Evolutionary conservation across 345 rosid species (phyloP).

Genomic region (Excoecaria cochinchinensis): DNA sequence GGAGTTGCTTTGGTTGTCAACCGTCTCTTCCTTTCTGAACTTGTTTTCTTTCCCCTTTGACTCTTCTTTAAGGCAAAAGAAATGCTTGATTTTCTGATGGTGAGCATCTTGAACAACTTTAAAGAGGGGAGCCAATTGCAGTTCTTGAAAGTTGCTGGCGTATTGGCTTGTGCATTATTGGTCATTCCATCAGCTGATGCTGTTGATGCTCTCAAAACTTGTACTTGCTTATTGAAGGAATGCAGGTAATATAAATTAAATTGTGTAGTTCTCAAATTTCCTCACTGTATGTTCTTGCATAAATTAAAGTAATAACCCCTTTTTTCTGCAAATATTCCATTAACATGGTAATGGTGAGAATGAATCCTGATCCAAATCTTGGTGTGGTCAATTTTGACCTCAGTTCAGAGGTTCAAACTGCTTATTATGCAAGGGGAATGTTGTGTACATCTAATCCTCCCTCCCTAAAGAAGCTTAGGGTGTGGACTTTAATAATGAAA

Average conservation of each 20-base stretch:
- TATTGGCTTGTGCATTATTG: constrained; percentile 60
- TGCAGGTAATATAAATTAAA: constrained; percentile 62
- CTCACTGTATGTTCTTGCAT: neutral
- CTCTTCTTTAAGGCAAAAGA: constrained; percentile 32
- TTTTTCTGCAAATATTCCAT: neutral
- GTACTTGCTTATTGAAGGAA: constrained; percentile 78
- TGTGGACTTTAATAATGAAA: neutral
- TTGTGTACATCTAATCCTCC: neutral
- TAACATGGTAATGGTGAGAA: neutral
- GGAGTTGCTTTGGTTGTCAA: neutral
- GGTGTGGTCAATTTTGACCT: no score
- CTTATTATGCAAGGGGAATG: neutral
- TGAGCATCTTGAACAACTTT: constrained; percentile 28
- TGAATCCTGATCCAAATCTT: no score
- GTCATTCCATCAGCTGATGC: constrained; percentile 85
- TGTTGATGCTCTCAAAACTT: constrained; percentile 90
- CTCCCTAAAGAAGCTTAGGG: neutral
- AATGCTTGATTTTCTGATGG: constrained; percentile 35
- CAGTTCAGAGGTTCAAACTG: neutral
- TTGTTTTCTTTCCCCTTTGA: neutral
- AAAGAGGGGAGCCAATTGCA: constrained; percentile 44
- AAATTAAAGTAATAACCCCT: no score
- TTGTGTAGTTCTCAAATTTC: neutral
- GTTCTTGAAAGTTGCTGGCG: constrained; percentile 45
- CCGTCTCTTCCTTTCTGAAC: neutral